A percentile compares a stretch with the other conserved stretches of the same genome.
Conservation (phyloP, 805 yeast genomes). For the Lipomyces yamanashiensis region DNA sequence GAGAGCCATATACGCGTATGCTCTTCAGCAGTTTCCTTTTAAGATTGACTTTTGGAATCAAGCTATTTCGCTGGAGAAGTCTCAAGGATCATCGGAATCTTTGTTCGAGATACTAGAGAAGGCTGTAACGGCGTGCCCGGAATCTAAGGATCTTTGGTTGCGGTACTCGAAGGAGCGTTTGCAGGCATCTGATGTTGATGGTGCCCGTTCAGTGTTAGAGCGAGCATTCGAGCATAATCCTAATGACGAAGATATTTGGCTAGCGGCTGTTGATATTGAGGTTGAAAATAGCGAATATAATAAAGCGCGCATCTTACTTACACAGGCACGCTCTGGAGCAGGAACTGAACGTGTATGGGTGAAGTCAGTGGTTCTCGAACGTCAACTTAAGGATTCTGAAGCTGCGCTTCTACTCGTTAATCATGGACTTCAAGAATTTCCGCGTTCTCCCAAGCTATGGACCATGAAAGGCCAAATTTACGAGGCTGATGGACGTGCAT, state of each 20-base stretch:
- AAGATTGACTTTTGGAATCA: conserved; percentile 42
- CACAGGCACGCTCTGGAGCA: conserved; percentile 49
- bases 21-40: conserved; percentile 55
- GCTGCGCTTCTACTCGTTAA: conserved; percentile 52
- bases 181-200: conserved; percentile 51
- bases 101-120: conserved; percentile 56
- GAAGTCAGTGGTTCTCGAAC: conserved; percentile 59
- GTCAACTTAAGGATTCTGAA: conserved; percentile 48
- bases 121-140: conserved; percentile 58
- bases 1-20: conserved; percentile 54
- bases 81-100: conserved; percentile 40
- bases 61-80: conserved; percentile 41
- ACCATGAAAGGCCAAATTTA: conserved; percentile 67
- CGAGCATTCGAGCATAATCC: conserved; percentile 54
- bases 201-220: conserved; percentile 59
- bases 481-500: conserved; percentile 43
- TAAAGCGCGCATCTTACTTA: conserved; percentile 48
- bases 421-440: conserved; percentile 56
- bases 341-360: conserved; percentile 61
- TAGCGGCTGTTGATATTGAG: conserved; percentile 73
- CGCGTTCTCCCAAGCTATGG: conserved; percentile 57
- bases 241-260: conserved; percentile 61
- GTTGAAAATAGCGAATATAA: conserved; percentile 48
- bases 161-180: conserved; percentile 69
- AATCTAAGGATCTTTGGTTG: conserved; percentile 57